Evolutionary conservation across 441 rosid species (phyloP), one percentile per base, ranked within the genome.

Genomic region (Pelargonium hybrid): DNA sequence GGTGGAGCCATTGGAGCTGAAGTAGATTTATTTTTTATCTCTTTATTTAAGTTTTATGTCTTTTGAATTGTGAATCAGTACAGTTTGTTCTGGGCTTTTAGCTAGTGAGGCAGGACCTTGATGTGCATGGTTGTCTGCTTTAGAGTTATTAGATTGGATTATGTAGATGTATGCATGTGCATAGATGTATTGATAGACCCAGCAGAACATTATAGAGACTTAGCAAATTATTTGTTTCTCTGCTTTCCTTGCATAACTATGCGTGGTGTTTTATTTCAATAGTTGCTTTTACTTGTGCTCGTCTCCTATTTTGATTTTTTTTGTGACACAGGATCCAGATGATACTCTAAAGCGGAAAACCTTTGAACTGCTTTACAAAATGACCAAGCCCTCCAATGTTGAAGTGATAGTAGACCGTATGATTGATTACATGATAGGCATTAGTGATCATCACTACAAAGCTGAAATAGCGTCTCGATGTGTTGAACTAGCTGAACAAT

Each of bases 331-430:
- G 97, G 97, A 94, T 78, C 97, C 96, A 41, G 97, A 94, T 85
- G 98, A 94, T 78, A 94, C 97, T 37, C 78, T 94, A 23, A 94
- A 94, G 89, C 80, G 98, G 74, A 90, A 94, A 76, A 94, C 97
- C 4, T 91, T 94, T 83, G 96, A 94, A 77, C 77, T 94, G 69
- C 85, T 94, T 59, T 87, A 90, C 77, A 94, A 91, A 77, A 94
- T 94, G 98, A 94, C 98, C 18, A 94, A 94, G 88, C 87, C 93
- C 68, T 83, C 96, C 59, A 94, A 91, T 74, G 98, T 94, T 66
- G 97, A 93, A 80, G 98, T 94, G 74, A 92, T 94, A 76, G 97
- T 94, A 71, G 94, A 88, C 77, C 88, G 98, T 64, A 94, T 94
- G 98, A 91, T 94, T 81, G 96, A 86, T 79, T 91, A 91, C 83